phyloP scores from a whole-genome alignment of 1,284 basidiomycete genomes.

The Papiliotrema nemorosa region DNA sequence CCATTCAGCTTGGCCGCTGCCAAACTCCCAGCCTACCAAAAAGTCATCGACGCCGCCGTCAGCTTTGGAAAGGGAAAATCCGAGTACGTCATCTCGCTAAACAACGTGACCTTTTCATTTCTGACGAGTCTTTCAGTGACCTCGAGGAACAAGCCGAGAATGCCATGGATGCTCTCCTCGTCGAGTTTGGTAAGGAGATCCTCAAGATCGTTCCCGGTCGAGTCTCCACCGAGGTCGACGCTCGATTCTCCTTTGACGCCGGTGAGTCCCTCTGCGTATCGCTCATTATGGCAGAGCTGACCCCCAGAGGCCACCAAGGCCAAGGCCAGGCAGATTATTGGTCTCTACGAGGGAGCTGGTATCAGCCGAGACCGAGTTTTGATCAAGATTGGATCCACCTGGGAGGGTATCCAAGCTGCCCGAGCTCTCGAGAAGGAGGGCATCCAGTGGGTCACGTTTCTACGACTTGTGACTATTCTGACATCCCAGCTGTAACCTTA shows the following conservation, averaged over 20 bases:
- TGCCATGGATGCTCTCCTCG: constrained; percentile 86
- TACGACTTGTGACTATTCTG: not conserved
- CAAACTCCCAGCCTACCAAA: constrained; percentile 80
- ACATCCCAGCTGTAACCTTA: constrained; percentile 89
- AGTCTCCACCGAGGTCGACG: constrained; percentile 99
- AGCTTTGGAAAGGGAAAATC: constrained; percentile 78
- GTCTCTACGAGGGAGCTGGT: constrained; percentile 86
- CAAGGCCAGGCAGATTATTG: constrained; percentile 87
- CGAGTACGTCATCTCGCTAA: constrained; percentile 43
- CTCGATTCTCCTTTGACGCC: constrained; percentile 94
- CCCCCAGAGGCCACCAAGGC: constrained; percentile 38
- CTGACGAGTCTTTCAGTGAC: constrained; percentile 46
- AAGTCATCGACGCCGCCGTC: constrained; percentile 78
- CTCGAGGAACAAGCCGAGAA: constrained; percentile 67
- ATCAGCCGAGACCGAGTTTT: constrained; percentile 89
- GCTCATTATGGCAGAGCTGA: not conserved
- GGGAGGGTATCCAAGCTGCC: constrained; percentile 99
- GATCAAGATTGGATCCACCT: constrained; percentile 99
- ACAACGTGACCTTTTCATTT: not conserved
- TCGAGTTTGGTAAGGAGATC: constrained; percentile 96
- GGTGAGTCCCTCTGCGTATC: constrained; percentile 16
- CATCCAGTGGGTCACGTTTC: constrained; percentile 61
- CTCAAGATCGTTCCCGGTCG: constrained; percentile 93
- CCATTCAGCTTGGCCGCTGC: constrained; percentile 69
- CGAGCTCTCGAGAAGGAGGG: constrained; percentile 88